These are phyloP conservation scores for Diaporthe destruens DNA, from an alignment of 2,329 filamentous ascomycete genomes.

Conservation along the genomic window DNA sequence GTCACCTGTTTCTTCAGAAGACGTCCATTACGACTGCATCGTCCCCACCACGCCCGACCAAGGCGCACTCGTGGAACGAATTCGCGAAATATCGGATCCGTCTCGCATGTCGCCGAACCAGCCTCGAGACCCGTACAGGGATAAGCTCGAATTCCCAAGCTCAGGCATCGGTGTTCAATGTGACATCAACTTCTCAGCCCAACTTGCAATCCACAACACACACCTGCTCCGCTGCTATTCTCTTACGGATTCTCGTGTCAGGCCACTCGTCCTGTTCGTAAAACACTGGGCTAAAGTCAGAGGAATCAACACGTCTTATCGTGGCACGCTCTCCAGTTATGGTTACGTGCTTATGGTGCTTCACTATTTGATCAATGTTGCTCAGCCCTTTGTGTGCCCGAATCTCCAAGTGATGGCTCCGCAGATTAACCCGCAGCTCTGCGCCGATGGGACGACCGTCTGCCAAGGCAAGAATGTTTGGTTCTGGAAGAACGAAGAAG, in stretches of 20 bases:
- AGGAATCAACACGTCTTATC: constrained; percentile 88
- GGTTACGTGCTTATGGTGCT: constrained; percentile 94
- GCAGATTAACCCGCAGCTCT: constrained; percentile 55
- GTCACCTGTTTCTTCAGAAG: constrained; percentile 40
- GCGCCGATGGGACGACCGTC: constrained; percentile 55
- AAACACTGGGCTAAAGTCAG: constrained; percentile 92
- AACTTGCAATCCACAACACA: constrained; percentile 87
- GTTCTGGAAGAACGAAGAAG: constrained; percentile 82
- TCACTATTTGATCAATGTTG: constrained; percentile 89
- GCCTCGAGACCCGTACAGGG: constrained; percentile 65
- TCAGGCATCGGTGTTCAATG: constrained; percentile 84
- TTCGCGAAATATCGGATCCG: constrained; percentile 62
- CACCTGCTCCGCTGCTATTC: constrained; percentile 86
- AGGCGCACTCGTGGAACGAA: constrained; percentile 54
- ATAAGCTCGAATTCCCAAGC: constrained; percentile 82
- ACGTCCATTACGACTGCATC: constrained; percentile 49
- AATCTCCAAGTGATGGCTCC: constrained; percentile 78
- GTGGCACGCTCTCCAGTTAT: constrained; percentile 88
- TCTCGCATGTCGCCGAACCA: constrained; percentile 63
- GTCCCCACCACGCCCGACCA: constrained; percentile 55
- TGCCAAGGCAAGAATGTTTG: constrained; percentile 78
- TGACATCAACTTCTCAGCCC: constrained; percentile 92
- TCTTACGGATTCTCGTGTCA: constrained; percentile 81
- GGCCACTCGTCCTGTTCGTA: constrained; percentile 84
- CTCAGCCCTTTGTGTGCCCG: constrained; percentile 82